phyloP scores from a whole-genome alignment of 257 asterid species.

The Henckelia pumila region DNA sequence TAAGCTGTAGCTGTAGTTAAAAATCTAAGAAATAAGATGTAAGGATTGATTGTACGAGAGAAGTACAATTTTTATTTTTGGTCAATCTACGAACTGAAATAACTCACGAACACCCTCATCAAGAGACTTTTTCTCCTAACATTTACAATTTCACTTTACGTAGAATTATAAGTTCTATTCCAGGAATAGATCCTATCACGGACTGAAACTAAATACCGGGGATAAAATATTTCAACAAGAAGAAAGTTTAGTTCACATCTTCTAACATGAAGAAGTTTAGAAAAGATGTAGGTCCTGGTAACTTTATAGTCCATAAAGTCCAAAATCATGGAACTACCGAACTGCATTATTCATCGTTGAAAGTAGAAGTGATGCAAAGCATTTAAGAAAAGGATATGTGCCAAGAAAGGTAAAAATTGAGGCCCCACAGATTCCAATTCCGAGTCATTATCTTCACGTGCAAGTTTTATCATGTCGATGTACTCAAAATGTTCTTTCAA shows the following conservation, averaged over 20 bases:
- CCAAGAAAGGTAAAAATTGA: constrained; percentile 33
- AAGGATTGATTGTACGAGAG: not conserved
- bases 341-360: constrained; percentile 10
- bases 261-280: constrained; percentile 3
- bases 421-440: constrained; percentile 80
- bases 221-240: constrained; percentile 13
- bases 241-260: constrained; percentile 4
- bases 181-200: constrained; percentile 8
- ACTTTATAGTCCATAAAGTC: no score
- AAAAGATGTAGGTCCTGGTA: not conserved
- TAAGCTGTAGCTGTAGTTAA: not conserved
- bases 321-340: constrained; percentile 10
- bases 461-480: constrained; percentile 90
- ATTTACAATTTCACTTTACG: not conserved
- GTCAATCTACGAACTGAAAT: not conserved
- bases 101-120: not conserved
- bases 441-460: constrained; percentile 83
- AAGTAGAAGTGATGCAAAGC: no score
- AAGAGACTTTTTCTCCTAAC: constrained; percentile 15
- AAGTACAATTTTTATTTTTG: not conserved
- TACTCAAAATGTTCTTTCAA: constrained; percentile 82
- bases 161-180: not conserved
- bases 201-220: not conserved
- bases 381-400: no score
- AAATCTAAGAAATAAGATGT: not conserved